Evolutionary conservation across 2,329 filamentous ascomycete genomes (phyloP), one percentile per base, ranked within the genome.

Genomic region (Rhynchosporium agropyri): DNA sequence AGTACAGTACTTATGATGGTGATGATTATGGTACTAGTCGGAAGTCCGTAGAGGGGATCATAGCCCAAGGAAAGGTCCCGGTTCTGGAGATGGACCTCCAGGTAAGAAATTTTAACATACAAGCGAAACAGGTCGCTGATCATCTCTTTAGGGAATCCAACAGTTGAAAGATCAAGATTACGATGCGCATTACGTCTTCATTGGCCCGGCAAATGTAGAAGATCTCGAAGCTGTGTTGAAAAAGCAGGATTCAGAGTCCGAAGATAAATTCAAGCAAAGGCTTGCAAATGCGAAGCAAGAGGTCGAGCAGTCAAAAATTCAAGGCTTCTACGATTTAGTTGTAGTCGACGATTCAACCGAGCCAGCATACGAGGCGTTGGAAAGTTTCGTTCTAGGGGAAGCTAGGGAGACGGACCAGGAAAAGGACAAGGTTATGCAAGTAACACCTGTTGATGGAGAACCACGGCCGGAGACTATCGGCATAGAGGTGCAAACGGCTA

Each of bases 161-260:
- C 83, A 84, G 70, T 80, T 83, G 63, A 84, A 82, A 65, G 84
- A 85, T 62, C 81, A 83, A 69, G 81, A 78, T 54, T 86, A 84
- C 62, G 71, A 78, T 33, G 84, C 83, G 2, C 81, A 84, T 5
- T 83, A 81, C 67, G 74, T 88, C 58, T 80, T 85, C 64, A 69
- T 88, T 65, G 76, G 77, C 38, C 79, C 82, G 2, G 75, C 82
- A 0, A 73, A 69, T 46, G 59, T 75, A 26, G 75, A 76, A 29
- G 73, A 71, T 3, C 68, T 81, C 9, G 76, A 79, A 64, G 58
- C 70, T 48, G 76, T 80, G 38, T 68, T 86, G 57, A 76, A 78
- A 42, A 75, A 75, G 2, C 71, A 76, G 48, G 77, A 74, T 3
- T 76, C 79, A 13, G 74, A 81, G 62, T 73, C 75, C n/a, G 78